Conservation (phyloP, 345 rosid species). For the Populus euphratica region DNA sequence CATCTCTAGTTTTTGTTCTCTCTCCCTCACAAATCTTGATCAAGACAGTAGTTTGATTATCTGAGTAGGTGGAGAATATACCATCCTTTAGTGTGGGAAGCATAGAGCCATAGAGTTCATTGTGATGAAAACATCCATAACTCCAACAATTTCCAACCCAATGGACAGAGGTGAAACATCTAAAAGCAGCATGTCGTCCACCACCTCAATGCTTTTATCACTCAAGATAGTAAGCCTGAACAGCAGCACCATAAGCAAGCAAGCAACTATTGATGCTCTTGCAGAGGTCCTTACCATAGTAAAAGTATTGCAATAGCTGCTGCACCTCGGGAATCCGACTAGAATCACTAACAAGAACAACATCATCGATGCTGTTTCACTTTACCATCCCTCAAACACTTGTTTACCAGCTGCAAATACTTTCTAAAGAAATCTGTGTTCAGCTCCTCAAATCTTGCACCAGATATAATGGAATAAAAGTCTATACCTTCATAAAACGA, state of each 20-base stretch:
- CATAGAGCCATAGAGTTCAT: slow-evolving; percentile 24
- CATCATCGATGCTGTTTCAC: slow-evolving; percentile 16
- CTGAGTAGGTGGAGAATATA: not conserved
- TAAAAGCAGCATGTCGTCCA: slow-evolving; percentile 18
- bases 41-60: slow-evolving; percentile 22
- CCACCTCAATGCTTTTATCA: slow-evolving; percentile 20
- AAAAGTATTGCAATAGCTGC: slow-evolving; percentile 30
- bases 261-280: slow-evolving; percentile 34
- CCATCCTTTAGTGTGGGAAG: slow-evolving; percentile 26
- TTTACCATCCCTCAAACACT: not conserved
- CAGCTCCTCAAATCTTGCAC: not conserved
- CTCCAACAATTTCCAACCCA: slow-evolving; percentile 27
- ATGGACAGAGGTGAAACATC: slow-evolving; percentile 29
- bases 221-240: slow-evolving; percentile 23
- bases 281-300: slow-evolving; percentile 32
- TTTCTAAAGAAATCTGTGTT: not conserved
- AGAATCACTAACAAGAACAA: slow-evolving; percentile 46
- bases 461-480: not conserved
- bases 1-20: slow-evolving; percentile 23
- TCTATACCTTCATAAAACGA: not conserved
- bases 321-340: slow-evolving; percentile 43
- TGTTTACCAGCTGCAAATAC: not conserved
- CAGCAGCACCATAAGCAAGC: slow-evolving; percentile 21
- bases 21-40: slow-evolving; percentile 34
- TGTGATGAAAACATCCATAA: slow-evolving; percentile 26